phyloP scores from a whole-genome alignment of 1,284 basidiomycete genomes.

The Cutaneotrichosporon dermatis region DNA sequence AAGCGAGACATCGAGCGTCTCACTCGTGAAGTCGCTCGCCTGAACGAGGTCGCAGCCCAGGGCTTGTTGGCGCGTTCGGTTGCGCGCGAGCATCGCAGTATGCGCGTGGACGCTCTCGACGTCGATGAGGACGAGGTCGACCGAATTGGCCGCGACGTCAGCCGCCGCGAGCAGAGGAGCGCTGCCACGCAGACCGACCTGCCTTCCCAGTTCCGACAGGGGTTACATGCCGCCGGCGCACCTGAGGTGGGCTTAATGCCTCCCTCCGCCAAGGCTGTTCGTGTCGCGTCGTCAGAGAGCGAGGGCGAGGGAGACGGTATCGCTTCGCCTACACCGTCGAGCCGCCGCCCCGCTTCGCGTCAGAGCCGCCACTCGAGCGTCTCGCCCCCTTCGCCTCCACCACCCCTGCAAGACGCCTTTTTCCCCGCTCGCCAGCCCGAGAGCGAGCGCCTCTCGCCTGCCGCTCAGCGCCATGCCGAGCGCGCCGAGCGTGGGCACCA shows the following conservation, averaged over 20 bases:
- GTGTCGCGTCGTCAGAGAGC: constrained; percentile 6
- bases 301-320: constrained; percentile 5
- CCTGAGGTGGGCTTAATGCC: constrained; percentile 23
- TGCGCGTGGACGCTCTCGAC: constrained; percentile 17
- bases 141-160: constrained; percentile 26
- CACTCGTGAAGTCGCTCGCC: constrained; percentile 70
- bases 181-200: constrained; percentile 3
- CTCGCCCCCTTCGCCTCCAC: not conserved
- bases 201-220: constrained; percentile 40
- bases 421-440: not conserved
- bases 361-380: not conserved
- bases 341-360: not conserved
- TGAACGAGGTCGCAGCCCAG: constrained; percentile 76
- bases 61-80: constrained; percentile 63
- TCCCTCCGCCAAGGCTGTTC: constrained; percentile 10
- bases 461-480: not conserved
- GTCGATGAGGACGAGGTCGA: constrained; percentile 32
- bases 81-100: constrained; percentile 16
- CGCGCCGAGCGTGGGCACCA: not conserved
- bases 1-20: constrained; percentile 54
- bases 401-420: not conserved
- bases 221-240: constrained; percentile 33
- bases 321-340: constrained; percentile 1
- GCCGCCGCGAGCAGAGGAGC: not conserved
- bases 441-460: not conserved